Base-by-base conservation (phyloP, 768 basidiomycete genomes). In the Termitomyces sp. region DNA sequence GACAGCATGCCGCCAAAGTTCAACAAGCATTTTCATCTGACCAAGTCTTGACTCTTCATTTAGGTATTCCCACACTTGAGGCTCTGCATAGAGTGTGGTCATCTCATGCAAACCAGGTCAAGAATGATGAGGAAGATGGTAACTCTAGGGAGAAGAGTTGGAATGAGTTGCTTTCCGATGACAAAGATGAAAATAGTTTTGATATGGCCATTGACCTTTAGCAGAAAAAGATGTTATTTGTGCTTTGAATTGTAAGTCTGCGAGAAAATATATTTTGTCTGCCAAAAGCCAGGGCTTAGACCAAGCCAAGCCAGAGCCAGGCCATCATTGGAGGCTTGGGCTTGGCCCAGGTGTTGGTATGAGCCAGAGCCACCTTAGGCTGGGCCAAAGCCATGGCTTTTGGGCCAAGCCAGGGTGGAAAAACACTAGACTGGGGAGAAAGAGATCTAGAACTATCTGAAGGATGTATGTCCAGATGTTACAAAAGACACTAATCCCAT, bases 1-100 rank as follows among this genome's bases (percentile, higher is more conserved):
- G 0, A 42, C 10, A 42, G 42, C 22, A 22, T 9, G 22, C 13
- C 1, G 12, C 22, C 13, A 43, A 16, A 7, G 26, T 24, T 27
- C 26, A 45, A 3, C 14, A 45, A 18, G 44, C 44, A 8, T 45
- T 45, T 45, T 45, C 5, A 7, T 44, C 24, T 16, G 14, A 45
- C 2, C 24, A 27, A 16, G 44, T 45, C 24, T 18, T 34, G 2
- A 60, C 54, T 14, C 59, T 60, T 8, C 53, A 33, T 37, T 37
- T 57, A 4, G 59, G 43, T 1, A 60, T 60, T 7, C 55, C 55
- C 37, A 55, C 40, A 2, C 57, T 60, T 34, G 42, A 56, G 32
- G 34, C 54, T 0, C 32, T 59, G 0, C 16, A 59, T 24, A 45
- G 5, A 1, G 59, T 24, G 9, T 45, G 44, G 16, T 27, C 26